A percentile compares a stretch with the other conserved stretches of the same genome.
These are phyloP conservation scores for Themeda triandra DNA, from an alignment of 176 grass and related monocot genomes.

Conservation along the genomic window DNA sequence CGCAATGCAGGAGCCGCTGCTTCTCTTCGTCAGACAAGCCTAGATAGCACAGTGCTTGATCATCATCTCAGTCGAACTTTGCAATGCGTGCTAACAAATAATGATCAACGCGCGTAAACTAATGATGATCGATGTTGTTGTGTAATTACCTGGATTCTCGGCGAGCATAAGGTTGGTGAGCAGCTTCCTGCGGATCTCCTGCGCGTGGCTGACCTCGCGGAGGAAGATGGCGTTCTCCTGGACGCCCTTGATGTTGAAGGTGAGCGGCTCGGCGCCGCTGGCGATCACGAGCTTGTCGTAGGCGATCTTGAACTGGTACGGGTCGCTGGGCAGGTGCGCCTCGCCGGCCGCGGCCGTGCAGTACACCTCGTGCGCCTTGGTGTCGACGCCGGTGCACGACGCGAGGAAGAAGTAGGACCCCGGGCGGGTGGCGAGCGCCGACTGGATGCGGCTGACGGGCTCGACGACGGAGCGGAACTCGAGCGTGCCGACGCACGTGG, in stretches of 20 bases:
- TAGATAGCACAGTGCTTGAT: background rate
- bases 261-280: slow-evolving; percentile 75
- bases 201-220: slow-evolving; percentile 84
- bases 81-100: background rate
- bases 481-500: slow-evolving; percentile 85
- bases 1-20: slow-evolving; percentile 69
- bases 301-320: slow-evolving; percentile 73
- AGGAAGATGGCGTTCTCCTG: slow-evolving; percentile 82
- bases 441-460: slow-evolving; percentile 87
- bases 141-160: slow-evolving; percentile 64
- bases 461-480: slow-evolving; percentile 92
- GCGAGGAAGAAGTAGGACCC: slow-evolving; percentile 88
- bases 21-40: slow-evolving; percentile 76
- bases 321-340: slow-evolving; percentile 30
- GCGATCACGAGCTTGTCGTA: slow-evolving; percentile 98
- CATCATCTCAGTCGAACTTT: background rate
- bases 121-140: background rate
- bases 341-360: slow-evolving; percentile 46
- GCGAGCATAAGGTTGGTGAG: slow-evolving; percentile 94
- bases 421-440: slow-evolving; percentile 52
- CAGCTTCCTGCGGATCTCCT: slow-evolving; percentile 85
- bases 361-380: slow-evolving; percentile 64
- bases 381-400: slow-evolving; percentile 56
- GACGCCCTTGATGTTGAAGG: slow-evolving; percentile 93
- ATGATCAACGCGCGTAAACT: background rate